These are phyloP conservation scores for Endoconidiophora laricicola DNA, from an alignment of 2,329 filamentous ascomycete genomes.

Conservation along the genomic window DNA sequence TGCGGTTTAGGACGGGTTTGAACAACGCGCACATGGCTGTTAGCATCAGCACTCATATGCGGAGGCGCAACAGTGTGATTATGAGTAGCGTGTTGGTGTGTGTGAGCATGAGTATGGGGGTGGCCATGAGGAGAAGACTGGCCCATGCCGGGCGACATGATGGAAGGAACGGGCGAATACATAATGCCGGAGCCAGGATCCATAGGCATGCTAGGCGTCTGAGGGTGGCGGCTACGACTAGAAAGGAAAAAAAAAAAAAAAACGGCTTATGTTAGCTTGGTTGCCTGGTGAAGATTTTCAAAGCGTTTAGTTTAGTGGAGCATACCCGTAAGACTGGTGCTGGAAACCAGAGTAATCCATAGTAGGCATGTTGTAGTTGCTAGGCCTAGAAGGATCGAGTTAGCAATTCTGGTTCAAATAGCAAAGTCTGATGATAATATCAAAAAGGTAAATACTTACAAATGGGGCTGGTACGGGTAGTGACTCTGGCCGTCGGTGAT, in stretches of 20 bases:
- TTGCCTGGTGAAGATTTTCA: too few relatives aligned
- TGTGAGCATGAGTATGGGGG: conserved; percentile 16
- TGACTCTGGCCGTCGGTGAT: conserved; percentile 27
- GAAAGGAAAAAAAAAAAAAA: conserved; percentile 2
- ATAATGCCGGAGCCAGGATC: conserved; percentile 9
- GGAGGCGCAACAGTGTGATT: conserved; percentile 6
- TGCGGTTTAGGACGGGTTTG: conserved; percentile 79
- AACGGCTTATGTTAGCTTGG: too few relatives aligned
- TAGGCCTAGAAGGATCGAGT: background rate
- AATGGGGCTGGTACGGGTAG: conserved; percentile 11
- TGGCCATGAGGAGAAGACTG: conserved; percentile 10
- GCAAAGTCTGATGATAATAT: conserved; percentile 16
- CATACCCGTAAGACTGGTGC: conserved; percentile 2
- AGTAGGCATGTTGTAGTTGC: conserved; percentile 6
- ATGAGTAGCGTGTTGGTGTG: conserved; percentile 7
- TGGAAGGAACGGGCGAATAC: conserved; percentile 11
- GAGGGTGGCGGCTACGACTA: conserved; percentile 13
- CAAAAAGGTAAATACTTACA: conserved; percentile 1
- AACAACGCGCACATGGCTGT: conserved; percentile 46
- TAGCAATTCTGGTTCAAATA: background rate
- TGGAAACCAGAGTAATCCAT: conserved; percentile 15
- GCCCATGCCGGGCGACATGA: conserved; percentile 12
- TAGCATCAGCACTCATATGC: conserved; percentile 11
- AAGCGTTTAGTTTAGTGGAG: too few relatives aligned
- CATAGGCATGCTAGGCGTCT: conserved; percentile 6